Evolutionary conservation across 768 basidiomycete genomes (phyloP), one percentile per base, ranked within the genome.

Genomic region (Tricholoma hemisulphureum): DNA sequence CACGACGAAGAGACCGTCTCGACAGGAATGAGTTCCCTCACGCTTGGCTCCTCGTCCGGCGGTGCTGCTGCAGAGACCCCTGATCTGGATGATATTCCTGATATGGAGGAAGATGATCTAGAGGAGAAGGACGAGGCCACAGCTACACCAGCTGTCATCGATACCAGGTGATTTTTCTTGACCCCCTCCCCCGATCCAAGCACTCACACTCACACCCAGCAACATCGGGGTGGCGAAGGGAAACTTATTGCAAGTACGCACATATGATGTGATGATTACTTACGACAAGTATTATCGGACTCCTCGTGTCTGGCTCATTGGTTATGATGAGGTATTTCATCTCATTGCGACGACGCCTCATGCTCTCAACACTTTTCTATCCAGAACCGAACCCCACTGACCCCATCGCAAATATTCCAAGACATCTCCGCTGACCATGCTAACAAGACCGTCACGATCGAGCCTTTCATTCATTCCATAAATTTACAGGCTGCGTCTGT

Each of bases 241-340:
- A 56, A 97, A 97, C 66, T 79, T 98, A 24, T 78, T 98, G 39
- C 93, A 95, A 81, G 93, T 98, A 37, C 85, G 97, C 67, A 99
- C 96, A 10, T 99, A 99, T 78, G 97, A 99, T 72, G 95, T 98
- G 67, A 93, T 97, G 89, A 98, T 99, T 79, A 93, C 93, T 49
- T 99, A 98, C 73, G 97, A 99, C 83, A 99, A 98, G 78, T 96
- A 95, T 74, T 98, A 99, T 75, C 97, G 98, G 73, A 98, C 95
- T 11, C 97, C 97, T 21, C 86, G 96, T 64, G 90, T 98, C 70
- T 99, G 97, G 97, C 76, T 99, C 58, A 84, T 95, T 62, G 97
- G 97, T 18, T 98, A 98, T 69, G 95, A 98, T 69, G 97, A 98
- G 85, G 94, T 91, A 61, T 56, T 62, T 49, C 52, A 21, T 29